Conservation (phyloP, 2,329 filamentous ascomycete genomes). For the Stagonosporopsis cucurbitacearum region DNA sequence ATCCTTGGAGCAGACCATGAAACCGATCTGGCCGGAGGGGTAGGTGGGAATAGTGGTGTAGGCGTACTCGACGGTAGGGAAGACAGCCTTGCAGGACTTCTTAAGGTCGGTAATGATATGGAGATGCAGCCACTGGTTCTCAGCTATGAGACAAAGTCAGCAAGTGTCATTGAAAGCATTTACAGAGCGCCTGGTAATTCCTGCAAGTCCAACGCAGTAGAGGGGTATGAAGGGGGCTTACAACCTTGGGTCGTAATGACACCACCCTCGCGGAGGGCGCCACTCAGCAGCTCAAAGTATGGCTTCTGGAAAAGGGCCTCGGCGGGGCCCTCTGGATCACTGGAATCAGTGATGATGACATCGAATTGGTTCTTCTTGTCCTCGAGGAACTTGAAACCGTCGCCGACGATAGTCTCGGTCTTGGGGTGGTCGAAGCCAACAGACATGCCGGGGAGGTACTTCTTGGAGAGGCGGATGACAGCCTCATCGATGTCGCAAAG, state of each 20-base stretch:
- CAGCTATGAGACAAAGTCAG: constrained; percentile 65
- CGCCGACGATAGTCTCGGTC: constrained; percentile 88
- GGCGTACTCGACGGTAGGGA: constrained; percentile 96
- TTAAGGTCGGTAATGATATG: constrained; percentile 92
- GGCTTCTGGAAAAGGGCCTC: constrained; percentile 98
- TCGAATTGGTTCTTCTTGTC: constrained; percentile 98
- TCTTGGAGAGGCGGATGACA: constrained; percentile 97
- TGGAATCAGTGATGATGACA: constrained; percentile 99
- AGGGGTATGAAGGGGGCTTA: constrained; percentile 71
- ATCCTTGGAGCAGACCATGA: constrained; percentile 99
- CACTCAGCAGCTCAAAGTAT: constrained; percentile 93
- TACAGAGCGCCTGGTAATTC: constrained; percentile 22
- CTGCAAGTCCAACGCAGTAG: constrained; percentile 24
- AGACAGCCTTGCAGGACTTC: constrained; percentile 95
- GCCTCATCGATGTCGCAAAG: constrained; percentile 99
- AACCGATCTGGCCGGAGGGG: constrained; percentile 97
- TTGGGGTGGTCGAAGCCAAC: constrained; percentile 93
- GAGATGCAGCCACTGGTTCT: constrained; percentile 99
- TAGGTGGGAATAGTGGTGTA: constrained; percentile 99
- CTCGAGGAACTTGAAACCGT: constrained; percentile 98
- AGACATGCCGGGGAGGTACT: constrained; percentile 94
- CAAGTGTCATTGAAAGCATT: constrained; percentile 23
- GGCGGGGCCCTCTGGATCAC: constrained; percentile 94
- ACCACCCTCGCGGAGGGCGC: constrained; percentile 90
- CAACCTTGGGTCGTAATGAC: constrained; percentile 99